These are phyloP conservation scores for Solanum peruvianum DNA, from an alignment of 257 asterid species.

Conservation along the genomic window DNA sequence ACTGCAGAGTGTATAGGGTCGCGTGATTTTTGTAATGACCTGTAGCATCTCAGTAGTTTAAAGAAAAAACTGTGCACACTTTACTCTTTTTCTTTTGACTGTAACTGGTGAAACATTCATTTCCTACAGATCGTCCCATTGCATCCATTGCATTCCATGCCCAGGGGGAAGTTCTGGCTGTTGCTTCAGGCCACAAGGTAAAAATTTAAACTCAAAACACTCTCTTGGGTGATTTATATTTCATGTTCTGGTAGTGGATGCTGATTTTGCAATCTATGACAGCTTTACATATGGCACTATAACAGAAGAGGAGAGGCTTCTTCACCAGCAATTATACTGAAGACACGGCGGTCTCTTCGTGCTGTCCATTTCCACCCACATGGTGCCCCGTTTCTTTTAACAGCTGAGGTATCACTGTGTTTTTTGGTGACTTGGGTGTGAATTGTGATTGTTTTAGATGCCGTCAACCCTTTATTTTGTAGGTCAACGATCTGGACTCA, in stretches of 20 bases:
- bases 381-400: slow-evolving; percentile 88
- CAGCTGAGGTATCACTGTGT: slow-evolving; percentile 76
- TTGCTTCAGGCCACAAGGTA: slow-evolving; percentile 99
- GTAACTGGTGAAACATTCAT: slow-evolving; percentile 4
- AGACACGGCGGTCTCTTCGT: slow-evolving; percentile 93
- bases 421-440: not conserved
- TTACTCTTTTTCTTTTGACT: slow-evolving; percentile 1
- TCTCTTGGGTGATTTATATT: not conserved
- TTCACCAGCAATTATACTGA: slow-evolving; percentile 67
- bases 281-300: slow-evolving; percentile 95
- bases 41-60: not conserved
- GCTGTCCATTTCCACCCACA: slow-evolving; percentile 98
- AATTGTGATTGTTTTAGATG: not conserved
- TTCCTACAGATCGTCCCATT: slow-evolving; percentile 75
- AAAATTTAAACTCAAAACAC: slow-evolving; percentile 5
- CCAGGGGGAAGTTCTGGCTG: slow-evolving; percentile 89
- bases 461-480: not conserved
- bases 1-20: slow-evolving; percentile 86
- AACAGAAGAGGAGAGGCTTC: slow-evolving; percentile 69
- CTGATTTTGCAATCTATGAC: slow-evolving; percentile 26
- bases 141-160: slow-evolving; percentile 98
- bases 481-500: slow-evolving; percentile 75
- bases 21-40: slow-evolving; percentile 71
- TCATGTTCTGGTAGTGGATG: not conserved
- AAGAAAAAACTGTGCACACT: not conserved